phyloP scores from a whole-genome alignment of 208 protist genomes.

The Phytomonas francai region DNA sequence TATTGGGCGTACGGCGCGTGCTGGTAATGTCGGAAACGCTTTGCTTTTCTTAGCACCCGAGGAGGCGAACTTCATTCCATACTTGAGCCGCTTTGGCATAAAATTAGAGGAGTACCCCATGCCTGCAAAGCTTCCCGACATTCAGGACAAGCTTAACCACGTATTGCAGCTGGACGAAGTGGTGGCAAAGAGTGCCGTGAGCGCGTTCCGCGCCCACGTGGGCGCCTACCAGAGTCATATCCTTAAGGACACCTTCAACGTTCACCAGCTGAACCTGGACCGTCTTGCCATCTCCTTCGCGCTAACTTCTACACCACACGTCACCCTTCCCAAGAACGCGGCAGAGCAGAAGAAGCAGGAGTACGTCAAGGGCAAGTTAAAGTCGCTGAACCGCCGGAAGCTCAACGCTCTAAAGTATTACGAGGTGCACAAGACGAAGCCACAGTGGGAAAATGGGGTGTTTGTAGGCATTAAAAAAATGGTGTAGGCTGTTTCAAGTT shows the following conservation, averaged over 20 bases:
- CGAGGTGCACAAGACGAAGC: conserved; percentile 70
- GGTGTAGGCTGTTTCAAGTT: neutral
- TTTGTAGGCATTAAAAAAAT: conserved; percentile 57
- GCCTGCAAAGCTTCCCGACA: conserved; percentile 55
- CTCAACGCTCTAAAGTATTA: conserved; percentile 65
- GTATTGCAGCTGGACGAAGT: conserved; percentile 82
- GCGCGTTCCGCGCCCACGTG: conserved; percentile 88
- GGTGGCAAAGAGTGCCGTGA: conserved; percentile 86
- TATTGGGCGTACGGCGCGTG: conserved; percentile 93
- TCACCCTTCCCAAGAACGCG: conserved; percentile 69
- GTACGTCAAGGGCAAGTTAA: conserved; percentile 88
- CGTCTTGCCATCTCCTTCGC: conserved; percentile 90
- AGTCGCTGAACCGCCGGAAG: conserved; percentile 66
- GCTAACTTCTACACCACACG: conserved; percentile 75
- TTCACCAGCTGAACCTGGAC: conserved; percentile 86
- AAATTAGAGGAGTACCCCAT: conserved; percentile 65
- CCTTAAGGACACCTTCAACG: conserved; percentile 90
- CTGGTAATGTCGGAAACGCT: conserved; percentile 87
- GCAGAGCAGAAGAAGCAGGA: conserved; percentile 52
- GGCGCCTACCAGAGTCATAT: conserved; percentile 92
- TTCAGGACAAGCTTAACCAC: conserved; percentile 84
- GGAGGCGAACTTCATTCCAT: conserved; percentile 85
- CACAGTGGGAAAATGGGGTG: conserved; percentile 71
- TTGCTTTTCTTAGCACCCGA: conserved; percentile 91
- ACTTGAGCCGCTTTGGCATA: conserved; percentile 81